Evolutionary conservation across 176 grass and related monocot genomes (phyloP).

Genomic region (Raddia guianensis): DNA sequence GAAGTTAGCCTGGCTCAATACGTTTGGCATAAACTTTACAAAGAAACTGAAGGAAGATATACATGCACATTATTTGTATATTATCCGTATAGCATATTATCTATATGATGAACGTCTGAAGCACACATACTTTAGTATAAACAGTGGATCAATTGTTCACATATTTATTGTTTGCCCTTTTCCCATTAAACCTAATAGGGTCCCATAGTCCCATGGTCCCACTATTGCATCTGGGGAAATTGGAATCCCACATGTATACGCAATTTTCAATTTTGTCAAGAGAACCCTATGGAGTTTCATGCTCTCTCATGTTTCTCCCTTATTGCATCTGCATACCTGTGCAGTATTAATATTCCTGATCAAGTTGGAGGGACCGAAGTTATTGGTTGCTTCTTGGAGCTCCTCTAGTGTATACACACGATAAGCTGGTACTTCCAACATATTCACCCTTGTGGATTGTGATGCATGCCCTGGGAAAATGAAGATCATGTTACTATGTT

Average conservation of each 20-base stretch:
- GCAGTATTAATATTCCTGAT: conserved; percentile 48
- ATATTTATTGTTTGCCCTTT: background rate
- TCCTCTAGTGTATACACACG: conserved; percentile 66
- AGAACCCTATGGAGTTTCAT: too few species aligned
- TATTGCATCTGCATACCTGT: conserved; percentile 57
- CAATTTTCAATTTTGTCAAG: too few species aligned
- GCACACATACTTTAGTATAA: background rate
- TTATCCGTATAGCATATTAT: background rate
- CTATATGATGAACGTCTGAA: background rate
- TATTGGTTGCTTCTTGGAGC: conserved; percentile 73
- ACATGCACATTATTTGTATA: background rate
- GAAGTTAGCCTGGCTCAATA: background rate
- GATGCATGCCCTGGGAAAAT: conserved; percentile 65
- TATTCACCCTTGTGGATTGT: conserved; percentile 61
- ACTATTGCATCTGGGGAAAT: too few species aligned
- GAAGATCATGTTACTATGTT: background rate
- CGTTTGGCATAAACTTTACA: background rate
- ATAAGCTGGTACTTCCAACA: conserved; percentile 57
- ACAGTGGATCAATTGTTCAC: conserved; percentile 1
- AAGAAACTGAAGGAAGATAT: background rate
- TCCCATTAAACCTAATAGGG: background rate
- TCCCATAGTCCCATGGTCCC: background rate
- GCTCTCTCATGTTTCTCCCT: too few species aligned
- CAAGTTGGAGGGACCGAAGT: conserved; percentile 68
- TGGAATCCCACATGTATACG: too few species aligned